Evolutionary conservation across 1,139 yeast species (phyloP).

Genomic region (Geotrichum australiense): DNA sequence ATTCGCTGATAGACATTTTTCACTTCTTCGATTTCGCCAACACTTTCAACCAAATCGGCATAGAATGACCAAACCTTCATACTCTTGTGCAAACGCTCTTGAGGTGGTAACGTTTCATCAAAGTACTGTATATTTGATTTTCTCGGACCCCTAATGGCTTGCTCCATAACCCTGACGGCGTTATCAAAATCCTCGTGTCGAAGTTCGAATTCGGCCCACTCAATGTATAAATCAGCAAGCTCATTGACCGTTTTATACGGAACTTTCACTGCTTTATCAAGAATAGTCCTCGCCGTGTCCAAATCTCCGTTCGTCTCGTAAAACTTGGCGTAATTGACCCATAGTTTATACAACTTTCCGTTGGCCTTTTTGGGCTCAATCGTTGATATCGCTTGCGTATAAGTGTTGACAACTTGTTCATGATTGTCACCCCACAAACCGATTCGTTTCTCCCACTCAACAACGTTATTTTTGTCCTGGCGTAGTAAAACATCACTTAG

Average conservation of each 20-base stretch:
- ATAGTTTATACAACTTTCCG: slow-evolving; percentile 40
- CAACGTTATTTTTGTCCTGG: slow-evolving; percentile 55
- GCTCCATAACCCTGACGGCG: slow-evolving; percentile 49
- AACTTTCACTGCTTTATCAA: slow-evolving; percentile 61
- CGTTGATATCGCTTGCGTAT: slow-evolving; percentile 57
- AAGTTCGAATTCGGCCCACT: slow-evolving; percentile 66
- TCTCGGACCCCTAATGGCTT: slow-evolving; percentile 45
- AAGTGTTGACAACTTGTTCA: slow-evolving; percentile 47
- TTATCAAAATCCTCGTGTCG: slow-evolving; percentile 44
- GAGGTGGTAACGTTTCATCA: slow-evolving; percentile 47
- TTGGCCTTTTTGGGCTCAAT: slow-evolving; percentile 56
- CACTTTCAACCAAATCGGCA: slow-evolving; percentile 64
- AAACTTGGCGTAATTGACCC: slow-evolving; percentile 64
- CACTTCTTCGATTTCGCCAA: slow-evolving; percentile 40
- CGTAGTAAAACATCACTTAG: slow-evolving; percentile 61
- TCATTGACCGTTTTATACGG: slow-evolving; percentile 61
- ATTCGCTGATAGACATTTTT: slow-evolving; percentile 51
- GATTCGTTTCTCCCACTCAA: slow-evolving; percentile 62
- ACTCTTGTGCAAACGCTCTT: slow-evolving; percentile 54
- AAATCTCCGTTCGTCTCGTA: slow-evolving; percentile 53
- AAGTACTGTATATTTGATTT: slow-evolving; percentile 33
- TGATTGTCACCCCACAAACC: slow-evolving; percentile 38
- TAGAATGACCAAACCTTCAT: slow-evolving; percentile 66
- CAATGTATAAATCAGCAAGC: slow-evolving; percentile 57
- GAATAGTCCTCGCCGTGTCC: slow-evolving; percentile 56